A percentile compares a stretch with the other conserved stretches of the same genome.
Conservation (phyloP, 1,139 yeast species). For the Nadsonia starkeyi-henricii region DNA sequence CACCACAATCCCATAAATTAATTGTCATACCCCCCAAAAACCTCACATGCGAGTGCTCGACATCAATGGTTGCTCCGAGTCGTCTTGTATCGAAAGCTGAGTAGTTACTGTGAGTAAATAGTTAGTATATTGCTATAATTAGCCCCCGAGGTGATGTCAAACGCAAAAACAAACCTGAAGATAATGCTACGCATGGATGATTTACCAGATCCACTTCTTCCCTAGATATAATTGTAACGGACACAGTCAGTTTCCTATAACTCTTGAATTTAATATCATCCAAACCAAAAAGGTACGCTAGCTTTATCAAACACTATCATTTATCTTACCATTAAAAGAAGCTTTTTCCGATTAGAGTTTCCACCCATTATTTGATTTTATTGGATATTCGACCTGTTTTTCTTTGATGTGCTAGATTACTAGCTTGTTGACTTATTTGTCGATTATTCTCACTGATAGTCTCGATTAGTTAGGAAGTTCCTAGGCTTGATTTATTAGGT, state of each 20-base stretch:
- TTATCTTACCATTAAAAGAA: constrained; percentile 35
- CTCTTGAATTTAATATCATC: too few relatives aligned
- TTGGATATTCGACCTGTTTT: too few relatives aligned
- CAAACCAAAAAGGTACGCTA: too few relatives aligned
- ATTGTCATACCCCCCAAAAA: constrained; percentile 91
- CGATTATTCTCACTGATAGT: too few relatives aligned
- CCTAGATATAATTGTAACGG: too few relatives aligned
- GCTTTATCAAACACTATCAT: too few relatives aligned
- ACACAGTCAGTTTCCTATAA: too few relatives aligned
- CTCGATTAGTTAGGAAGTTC: too few relatives aligned
- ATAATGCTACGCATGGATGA: constrained; percentile 95
- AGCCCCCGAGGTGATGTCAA: not conserved
- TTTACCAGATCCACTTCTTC: constrained; percentile 95
- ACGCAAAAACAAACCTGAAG: constrained; percentile 29
- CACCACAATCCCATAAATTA: constrained; percentile 95
- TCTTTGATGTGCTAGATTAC: too few relatives aligned
- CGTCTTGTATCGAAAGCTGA: constrained; percentile 94
- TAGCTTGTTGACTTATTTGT: too few relatives aligned
- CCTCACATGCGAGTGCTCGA: constrained; percentile 87
- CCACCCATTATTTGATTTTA: constrained; percentile 6
- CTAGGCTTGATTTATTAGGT: too few relatives aligned
- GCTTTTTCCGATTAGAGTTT: constrained; percentile 28
- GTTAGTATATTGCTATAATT: not conserved
- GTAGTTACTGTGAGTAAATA: constrained; percentile 42
- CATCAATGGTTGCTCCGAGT: constrained; percentile 94